These are phyloP conservation scores for Phytophthora lateralis DNA, from an alignment of 352 stramenopile species.

Conservation along the genomic window DNA sequence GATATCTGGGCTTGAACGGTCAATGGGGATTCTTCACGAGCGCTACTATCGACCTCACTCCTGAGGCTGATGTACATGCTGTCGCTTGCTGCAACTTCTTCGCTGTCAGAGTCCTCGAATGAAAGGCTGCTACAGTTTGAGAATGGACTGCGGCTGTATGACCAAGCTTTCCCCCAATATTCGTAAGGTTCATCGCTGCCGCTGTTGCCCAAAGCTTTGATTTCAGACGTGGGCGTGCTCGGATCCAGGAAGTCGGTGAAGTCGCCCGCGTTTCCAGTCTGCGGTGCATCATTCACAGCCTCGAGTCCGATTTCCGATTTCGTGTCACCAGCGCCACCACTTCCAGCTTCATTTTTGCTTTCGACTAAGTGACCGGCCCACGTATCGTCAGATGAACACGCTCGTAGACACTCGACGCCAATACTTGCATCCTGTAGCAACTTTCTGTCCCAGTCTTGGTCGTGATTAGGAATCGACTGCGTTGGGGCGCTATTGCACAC, in stretches of 20 bases:
- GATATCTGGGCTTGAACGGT: background rate
- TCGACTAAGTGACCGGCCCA: background rate
- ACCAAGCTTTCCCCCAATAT: conserved; percentile 13
- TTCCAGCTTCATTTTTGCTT: background rate
- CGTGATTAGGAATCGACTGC: conserved; percentile 4
- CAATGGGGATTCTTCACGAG: background rate
- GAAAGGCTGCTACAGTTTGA: conserved; percentile 21
- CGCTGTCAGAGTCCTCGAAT: conserved; percentile 11
- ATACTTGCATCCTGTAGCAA: background rate
- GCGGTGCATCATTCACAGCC: background rate
- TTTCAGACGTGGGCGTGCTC: conserved; percentile 3
- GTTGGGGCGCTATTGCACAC: conserved; percentile 16
- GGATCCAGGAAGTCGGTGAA: conserved; percentile 21
- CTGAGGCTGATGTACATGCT: background rate
- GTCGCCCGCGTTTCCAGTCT: conserved; percentile 7
- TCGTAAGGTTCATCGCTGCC: conserved; percentile 13
- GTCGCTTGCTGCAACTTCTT: conserved; percentile 1
- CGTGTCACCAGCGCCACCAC: background rate
- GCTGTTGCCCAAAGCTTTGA: background rate
- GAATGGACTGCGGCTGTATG: conserved; percentile 20
- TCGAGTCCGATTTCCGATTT: background rate
- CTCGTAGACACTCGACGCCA: background rate
- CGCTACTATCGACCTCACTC: background rate
- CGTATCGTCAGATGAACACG: background rate
- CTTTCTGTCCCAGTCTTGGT: conserved; percentile 11